Evolutionary conservation across 257 asterid species (phyloP).

Genomic region (Petrea volubilis): DNA sequence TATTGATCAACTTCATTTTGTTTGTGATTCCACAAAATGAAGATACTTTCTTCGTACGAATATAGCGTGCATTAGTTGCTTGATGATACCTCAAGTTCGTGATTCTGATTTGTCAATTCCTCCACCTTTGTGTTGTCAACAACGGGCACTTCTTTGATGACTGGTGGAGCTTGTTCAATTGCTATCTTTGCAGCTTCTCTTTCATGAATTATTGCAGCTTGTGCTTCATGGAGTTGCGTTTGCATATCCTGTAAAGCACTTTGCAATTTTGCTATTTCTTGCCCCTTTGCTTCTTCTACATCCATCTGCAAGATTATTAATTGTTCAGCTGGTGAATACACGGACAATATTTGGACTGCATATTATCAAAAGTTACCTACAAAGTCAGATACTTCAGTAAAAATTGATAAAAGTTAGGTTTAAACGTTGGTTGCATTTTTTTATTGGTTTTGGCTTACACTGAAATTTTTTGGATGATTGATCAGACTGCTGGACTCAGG

Average conservation of each 20-base stretch:
- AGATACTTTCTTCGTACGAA: neutral
- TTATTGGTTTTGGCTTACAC: neutral
- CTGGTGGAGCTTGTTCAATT: slow-evolving; percentile 91
- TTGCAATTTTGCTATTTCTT: slow-evolving; percentile 74
- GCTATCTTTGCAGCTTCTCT: slow-evolving; percentile 86
- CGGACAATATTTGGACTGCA: neutral
- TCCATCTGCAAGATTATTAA: slow-evolving; percentile 57
- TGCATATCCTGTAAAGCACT: slow-evolving; percentile 64
- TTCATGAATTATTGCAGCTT: slow-evolving; percentile 62
- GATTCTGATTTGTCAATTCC: slow-evolving; percentile 68
- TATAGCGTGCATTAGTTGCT: slow-evolving; percentile 16
- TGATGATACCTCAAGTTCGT: slow-evolving; percentile 67
- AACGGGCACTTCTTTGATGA: slow-evolving; percentile 83
- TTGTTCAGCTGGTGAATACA: slow-evolving; percentile 4
- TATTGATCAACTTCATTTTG: slow-evolving; percentile 6
- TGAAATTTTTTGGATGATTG: neutral
- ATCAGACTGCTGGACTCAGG: neutral
- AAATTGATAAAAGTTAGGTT: slow-evolving; percentile 1
- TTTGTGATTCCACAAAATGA: slow-evolving; percentile 6
- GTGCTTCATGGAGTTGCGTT: slow-evolving; percentile 72
- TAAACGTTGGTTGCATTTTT: neutral
- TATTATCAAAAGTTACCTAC: neutral
- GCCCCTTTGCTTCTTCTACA: slow-evolving; percentile 87
- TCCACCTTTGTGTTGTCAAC: slow-evolving; percentile 79
- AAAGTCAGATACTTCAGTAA: neutral